Evolutionary conservation across 305 asterid species (phyloP).

Genomic region (Fraxinus nigra): DNA sequence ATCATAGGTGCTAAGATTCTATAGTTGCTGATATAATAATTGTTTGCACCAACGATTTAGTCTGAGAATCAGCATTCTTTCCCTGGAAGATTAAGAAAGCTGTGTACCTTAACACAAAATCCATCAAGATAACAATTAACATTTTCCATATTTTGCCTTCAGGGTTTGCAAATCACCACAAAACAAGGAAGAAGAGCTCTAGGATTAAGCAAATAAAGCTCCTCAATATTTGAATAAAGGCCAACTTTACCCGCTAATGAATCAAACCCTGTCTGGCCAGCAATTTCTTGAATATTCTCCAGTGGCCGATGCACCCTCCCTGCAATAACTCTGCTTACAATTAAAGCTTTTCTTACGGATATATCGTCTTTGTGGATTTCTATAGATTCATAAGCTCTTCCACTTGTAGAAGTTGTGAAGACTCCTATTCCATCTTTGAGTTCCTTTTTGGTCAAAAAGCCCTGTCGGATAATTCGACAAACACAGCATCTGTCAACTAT

Average conservation of each 20-base stretch:
- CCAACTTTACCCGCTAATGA: constrained; percentile 88
- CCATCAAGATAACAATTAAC: neutral
- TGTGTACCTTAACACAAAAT: neutral
- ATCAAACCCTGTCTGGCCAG: constrained; percentile 73
- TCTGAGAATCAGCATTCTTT: too few relatives aligned
- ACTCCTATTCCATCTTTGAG: constrained; percentile 67
- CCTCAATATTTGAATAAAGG: constrained; percentile 73
- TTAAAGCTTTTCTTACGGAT: constrained; percentile 54
- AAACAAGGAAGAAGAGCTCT: too few relatives aligned
- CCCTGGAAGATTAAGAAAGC: neutral
- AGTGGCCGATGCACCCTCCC: constrained; percentile 87
- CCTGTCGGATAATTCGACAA: constrained; percentile 66
- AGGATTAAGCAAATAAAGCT: constrained; percentile 35
- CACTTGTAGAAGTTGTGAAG: constrained; percentile 81
- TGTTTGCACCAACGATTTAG: too few relatives aligned
- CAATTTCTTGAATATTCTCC: constrained; percentile 73
- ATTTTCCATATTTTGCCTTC: too few relatives aligned
- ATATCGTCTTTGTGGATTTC: constrained; percentile 36
- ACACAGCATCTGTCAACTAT: constrained; percentile 64
- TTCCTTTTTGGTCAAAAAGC: constrained; percentile 62
- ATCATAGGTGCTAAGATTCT: too few relatives aligned
- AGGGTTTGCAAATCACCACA: too few relatives aligned
- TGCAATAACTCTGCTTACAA: constrained; percentile 80
- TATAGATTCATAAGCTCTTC: constrained; percentile 65
- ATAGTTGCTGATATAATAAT: too few relatives aligned